Conservation (phyloP, 192 early-diverging fungal genomes). For the Coemansia sp. region DNA sequence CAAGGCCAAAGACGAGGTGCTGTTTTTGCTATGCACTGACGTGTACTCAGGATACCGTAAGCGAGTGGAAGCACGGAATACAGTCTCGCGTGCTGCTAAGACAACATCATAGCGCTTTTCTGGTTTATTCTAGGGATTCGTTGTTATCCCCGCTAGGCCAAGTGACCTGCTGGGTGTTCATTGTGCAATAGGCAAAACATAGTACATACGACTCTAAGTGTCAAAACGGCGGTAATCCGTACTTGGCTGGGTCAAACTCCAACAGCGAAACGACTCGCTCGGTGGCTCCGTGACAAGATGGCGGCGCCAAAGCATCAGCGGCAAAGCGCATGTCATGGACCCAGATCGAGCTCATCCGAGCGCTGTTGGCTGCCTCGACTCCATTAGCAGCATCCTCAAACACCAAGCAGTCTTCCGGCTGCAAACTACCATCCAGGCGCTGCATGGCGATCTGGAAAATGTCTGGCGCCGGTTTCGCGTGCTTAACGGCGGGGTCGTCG, state of each 20-base stretch:
- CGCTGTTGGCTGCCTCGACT: conserved; percentile 79
- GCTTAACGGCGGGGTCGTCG: conserved; percentile 78
- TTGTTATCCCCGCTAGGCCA: background rate
- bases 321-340: conserved; percentile 78
- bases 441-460: conserved; percentile 80
- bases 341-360: conserved; percentile 86
- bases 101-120: background rate
- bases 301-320: conserved; percentile 46
- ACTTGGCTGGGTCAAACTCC: conserved; percentile 70
- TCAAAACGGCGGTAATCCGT: conserved; percentile 63
- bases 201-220: conserved; percentile 11
- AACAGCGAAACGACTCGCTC: conserved; percentile 65
- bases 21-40: conserved; percentile 51
- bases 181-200: background rate
- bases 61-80: conserved; percentile 17
- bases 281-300: conserved; percentile 58
- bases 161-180: background rate
- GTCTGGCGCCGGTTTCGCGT: conserved; percentile 92
- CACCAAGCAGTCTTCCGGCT: conserved; percentile 72
- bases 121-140: background rate
- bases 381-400: conserved; percentile 93
- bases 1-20: conserved; percentile 48
- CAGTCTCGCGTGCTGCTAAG: background rate
- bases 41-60: conserved; percentile 38
- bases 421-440: conserved; percentile 56